Conservation (phyloP, 768 basidiomycete genomes). For the Lactifluus subvellereus region DNA sequence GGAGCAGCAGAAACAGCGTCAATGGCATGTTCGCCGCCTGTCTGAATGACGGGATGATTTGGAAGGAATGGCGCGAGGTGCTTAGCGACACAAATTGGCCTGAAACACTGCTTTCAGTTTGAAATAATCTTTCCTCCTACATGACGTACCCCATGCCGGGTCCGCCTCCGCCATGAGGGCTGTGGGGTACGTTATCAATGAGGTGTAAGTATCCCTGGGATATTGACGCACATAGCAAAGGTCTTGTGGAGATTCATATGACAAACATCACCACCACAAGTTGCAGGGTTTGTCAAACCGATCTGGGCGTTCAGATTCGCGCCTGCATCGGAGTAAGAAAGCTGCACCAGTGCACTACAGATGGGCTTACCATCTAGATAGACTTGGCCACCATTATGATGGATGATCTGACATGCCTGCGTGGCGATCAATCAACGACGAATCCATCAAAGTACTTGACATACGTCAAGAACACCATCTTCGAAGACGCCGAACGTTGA, state of each 20-base stretch:
- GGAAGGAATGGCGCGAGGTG: conserved; percentile 96
- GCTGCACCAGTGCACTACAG: background rate
- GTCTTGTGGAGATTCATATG: conserved; percentile 99
- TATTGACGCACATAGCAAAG: conserved; percentile 72
- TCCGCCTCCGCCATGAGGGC: conserved; percentile 95
- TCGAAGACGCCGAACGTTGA: conserved; percentile 99
- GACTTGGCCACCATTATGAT: conserved; percentile 93
- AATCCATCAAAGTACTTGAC: conserved; percentile 18
- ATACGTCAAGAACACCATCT: conserved; percentile 71
- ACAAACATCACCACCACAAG: conserved; percentile 96
- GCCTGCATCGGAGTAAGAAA: conserved; percentile 33
- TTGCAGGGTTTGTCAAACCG: conserved; percentile 86
- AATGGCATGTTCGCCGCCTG: conserved; percentile 67
- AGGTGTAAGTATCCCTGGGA: background rate
- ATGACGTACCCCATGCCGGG: conserved; percentile 81
- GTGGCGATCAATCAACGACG: conserved; percentile 9
- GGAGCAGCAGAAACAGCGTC: conserved; percentile 88
- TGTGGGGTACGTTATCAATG: conserved; percentile 28
- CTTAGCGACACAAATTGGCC: conserved; percentile 89
- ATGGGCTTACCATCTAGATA: conserved; percentile 74
- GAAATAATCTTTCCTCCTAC: background rate
- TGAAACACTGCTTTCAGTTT: conserved; percentile 27
- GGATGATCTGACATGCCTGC: conserved; percentile 88
- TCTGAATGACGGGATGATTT: conserved; percentile 68
- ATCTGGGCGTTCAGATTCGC: conserved; percentile 95